A percentile compares a stretch with the other conserved stretches of the same genome.
These are phyloP conservation scores for Tieghemostelium lacteum DNA, from an alignment of 78 protist genomes.

Conservation along the genomic window DNA sequence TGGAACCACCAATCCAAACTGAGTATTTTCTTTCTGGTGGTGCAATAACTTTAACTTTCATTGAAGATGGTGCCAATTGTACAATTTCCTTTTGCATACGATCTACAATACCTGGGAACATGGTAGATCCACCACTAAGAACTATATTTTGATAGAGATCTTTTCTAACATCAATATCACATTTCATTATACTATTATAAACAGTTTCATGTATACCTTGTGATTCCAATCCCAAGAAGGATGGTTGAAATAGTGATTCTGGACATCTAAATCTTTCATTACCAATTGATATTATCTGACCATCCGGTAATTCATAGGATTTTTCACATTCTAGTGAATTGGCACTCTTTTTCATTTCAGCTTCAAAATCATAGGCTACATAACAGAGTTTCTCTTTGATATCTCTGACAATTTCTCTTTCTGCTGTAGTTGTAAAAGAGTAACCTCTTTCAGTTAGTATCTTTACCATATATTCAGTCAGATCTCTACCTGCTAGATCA, in stretches of 20 bases:
- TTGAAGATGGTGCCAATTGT: neutral
- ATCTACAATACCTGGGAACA: slow-evolving; percentile 38
- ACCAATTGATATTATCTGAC: slow-evolving; percentile 86
- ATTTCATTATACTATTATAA: slow-evolving; percentile 80
- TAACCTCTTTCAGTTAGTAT: slow-evolving; percentile 94
- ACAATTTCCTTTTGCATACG: neutral
- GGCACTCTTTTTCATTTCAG: slow-evolving; percentile 87
- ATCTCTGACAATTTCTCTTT: too few species aligned
- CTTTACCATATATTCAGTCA: slow-evolving; percentile 94
- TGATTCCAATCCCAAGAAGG: slow-evolving; percentile 75
- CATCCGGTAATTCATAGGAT: slow-evolving; percentile 91
- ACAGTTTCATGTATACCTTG: slow-evolving; percentile 79
- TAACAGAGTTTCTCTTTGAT: slow-evolving; percentile 93
- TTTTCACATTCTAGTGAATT: slow-evolving; percentile 81
- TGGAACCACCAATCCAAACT: too few species aligned
- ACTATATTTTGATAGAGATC: slow-evolving; percentile 83
- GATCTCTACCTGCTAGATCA: slow-evolving; percentile 96
- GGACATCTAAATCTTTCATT: too few species aligned
- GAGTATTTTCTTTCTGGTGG: too few species aligned
- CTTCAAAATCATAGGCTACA: slow-evolving; percentile 84
- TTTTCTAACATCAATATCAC: slow-evolving; percentile 82
- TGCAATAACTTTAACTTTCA: slow-evolving; percentile 57
- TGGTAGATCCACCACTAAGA: slow-evolving; percentile 87
- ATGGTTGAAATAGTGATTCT: slow-evolving; percentile 90
- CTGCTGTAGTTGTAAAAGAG: slow-evolving; percentile 89